Evolutionary conservation across 2,329 filamentous ascomycete species (phyloP), one percentile per base, ranked within the genome.

Genomic region (Trichothecium sympodiale): DNA sequence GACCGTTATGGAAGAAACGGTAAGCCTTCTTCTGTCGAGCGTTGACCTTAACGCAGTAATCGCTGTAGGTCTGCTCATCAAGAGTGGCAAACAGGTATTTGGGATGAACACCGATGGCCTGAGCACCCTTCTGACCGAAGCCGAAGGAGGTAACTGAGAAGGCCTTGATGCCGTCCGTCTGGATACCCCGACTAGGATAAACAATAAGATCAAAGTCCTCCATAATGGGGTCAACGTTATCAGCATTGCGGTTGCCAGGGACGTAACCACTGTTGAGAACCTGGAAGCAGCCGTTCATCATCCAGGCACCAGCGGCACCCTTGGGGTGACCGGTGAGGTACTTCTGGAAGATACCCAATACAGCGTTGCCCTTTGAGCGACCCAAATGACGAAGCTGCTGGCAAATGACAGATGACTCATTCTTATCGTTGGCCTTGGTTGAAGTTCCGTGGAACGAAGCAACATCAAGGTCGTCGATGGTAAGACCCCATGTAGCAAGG

Each of bases 361-460:
- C 71, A 23, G 91, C 88, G 54, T 98, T 98, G 53, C 93, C 91
- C 78, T 95, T 95, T 63, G 80, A 82, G 50, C 91, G 84, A 46
- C 91, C 91, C 36, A 98, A 80, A 56, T 98, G 93, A 49, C 80
- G 80, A 61, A 98, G 77, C 65, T 98, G 93, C 60, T 95, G 79
- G 70, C 89, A 95, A 50, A 98, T 83, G 53, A 95, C 91, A 36
- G 88, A 88, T 14, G 91, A 96, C 61, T 98, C 91, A 63, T 98
- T 98, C 80, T 96, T 96, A 70, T 98, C 91, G 61, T 98, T 98
- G 48, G 91, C 91, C 56, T 94, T 87, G 46, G 91, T 98, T 1
- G 91, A 96, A 29, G 91, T 98, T 52, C 91, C 91, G 68, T 98
- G 91, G 84, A 96, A 96, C 12, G 91, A 96, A 13, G 91, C 89